Evolutionary conservation across 225 moss, liverwort and hornwort genomes (phyloP).

Genomic region (Physcomitrellopsis africana): DNA sequence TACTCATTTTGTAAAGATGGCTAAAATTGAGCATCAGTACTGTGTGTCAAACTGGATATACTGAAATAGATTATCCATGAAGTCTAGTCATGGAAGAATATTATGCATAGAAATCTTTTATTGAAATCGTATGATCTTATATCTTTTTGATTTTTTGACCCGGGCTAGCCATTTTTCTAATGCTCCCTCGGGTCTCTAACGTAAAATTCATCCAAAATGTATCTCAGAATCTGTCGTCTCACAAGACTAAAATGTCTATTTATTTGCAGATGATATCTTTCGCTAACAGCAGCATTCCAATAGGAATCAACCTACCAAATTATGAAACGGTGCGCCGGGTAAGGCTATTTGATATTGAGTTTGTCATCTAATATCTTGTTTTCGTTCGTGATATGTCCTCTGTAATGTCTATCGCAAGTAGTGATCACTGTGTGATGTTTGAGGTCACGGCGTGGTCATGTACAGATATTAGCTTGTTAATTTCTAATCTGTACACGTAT

Average conservation of each 20-base stretch:
- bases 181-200: background rate
- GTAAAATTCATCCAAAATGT: background rate
- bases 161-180: background rate
- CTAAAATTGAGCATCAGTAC: background rate
- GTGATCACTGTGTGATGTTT: constrained; percentile 1
- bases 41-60: background rate
- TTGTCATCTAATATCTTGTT: background rate
- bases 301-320: constrained; percentile 74
- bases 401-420: background rate
- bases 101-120: constrained; percentile 4
- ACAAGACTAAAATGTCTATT: background rate
- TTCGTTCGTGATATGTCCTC: constrained; percentile 8
- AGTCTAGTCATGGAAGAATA: background rate
- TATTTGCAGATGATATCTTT: constrained; percentile 56
- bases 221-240: background rate
- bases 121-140: constrained; percentile 1
- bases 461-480: background rate
- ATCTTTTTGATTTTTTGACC: background rate
- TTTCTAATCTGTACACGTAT: constrained; percentile 6
- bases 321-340: constrained; percentile 70
- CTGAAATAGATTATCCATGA: too few species aligned
- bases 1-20: background rate
- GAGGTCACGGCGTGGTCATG: background rate
- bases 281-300: constrained; percentile 71
- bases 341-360: constrained; percentile 9